These are phyloP conservation scores for Curvularia sp. DNA, from an alignment of 2,329 filamentous ascomycete species.

Conservation along the genomic window DNA sequence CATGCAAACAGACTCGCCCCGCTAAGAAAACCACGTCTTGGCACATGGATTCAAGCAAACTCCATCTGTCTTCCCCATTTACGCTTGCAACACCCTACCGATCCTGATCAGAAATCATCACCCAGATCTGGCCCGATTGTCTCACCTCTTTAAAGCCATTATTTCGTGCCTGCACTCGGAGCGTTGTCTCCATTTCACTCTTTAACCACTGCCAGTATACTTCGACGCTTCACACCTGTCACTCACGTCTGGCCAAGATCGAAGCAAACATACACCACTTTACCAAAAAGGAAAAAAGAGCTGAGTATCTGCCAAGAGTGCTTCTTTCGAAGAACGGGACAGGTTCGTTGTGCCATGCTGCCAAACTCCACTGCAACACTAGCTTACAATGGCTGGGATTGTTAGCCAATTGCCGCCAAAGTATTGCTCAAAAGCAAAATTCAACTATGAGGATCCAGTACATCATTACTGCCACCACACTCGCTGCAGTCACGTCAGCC, in stretches of 20 bases:
- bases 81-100: slow-evolving; percentile 18
- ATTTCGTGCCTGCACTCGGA: slow-evolving; percentile 35
- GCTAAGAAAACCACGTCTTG: slow-evolving; percentile 33
- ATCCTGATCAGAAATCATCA: slow-evolving; percentile 26
- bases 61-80: slow-evolving; percentile 18
- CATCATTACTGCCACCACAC: slow-evolving; percentile 46
- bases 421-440: slow-evolving; percentile 12
- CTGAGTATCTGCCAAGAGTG: neutral
- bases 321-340: slow-evolving; percentile 5
- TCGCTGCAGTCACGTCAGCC: slow-evolving; percentile 62
- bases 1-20: slow-evolving; percentile 26
- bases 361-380: slow-evolving; percentile 6
- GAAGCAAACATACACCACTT: slow-evolving; percentile 20
- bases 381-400: slow-evolving; percentile 17
- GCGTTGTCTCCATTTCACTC: slow-evolving; percentile 45
- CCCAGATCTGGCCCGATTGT: slow-evolving; percentile 11
- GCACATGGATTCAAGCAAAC: slow-evolving; percentile 33
- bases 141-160: slow-evolving; percentile 27
- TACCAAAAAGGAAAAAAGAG: no score
- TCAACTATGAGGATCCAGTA: slow-evolving; percentile 48
- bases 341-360: slow-evolving; percentile 16
- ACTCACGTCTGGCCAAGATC: slow-evolving; percentile 2
- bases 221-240: slow-evolving; percentile 28
- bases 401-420: slow-evolving; percentile 7
- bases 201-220: slow-evolving; percentile 37